Conservation (phyloP, 805 yeast species). For the Hanseniaspora occidentalis region DNA sequence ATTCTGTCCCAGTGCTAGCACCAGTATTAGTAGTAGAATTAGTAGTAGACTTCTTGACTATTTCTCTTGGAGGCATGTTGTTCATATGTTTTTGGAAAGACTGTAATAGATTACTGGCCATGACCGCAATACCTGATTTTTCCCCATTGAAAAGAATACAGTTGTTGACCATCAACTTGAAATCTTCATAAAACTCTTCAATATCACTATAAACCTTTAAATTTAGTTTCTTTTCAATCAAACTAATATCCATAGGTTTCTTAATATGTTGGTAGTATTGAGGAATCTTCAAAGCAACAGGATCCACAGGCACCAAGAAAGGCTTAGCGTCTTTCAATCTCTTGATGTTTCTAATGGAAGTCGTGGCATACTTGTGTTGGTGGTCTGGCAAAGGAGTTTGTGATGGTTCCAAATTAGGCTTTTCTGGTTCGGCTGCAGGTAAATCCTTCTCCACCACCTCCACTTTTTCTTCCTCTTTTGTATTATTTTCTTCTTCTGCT, state of each 20-base stretch:
- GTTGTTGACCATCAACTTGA: conserved; percentile 73
- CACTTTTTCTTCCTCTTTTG: conserved; percentile 4
- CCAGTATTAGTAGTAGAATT: conserved; percentile 11
- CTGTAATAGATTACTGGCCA: conserved; percentile 85
- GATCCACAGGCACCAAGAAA: conserved; percentile 82
- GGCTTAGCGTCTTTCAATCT: conserved; percentile 89
- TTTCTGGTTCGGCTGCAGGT: conserved; percentile 62
- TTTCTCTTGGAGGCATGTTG: conserved; percentile 67
- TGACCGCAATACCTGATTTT: conserved; percentile 69
- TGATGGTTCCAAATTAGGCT: conserved; percentile 60
- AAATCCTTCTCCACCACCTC: conserved; percentile 10
- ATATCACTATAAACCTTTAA: conserved; percentile 62
- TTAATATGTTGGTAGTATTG: conserved; percentile 72
- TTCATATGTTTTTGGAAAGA: conserved; percentile 88
- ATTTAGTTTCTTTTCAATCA: conserved; percentile 71
- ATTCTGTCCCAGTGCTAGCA: conserved; percentile 8
- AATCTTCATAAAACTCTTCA: conserved; percentile 59
- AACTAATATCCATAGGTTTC: conserved; percentile 87
- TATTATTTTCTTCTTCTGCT: conserved; percentile 2
- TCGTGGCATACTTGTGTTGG: conserved; percentile 68
- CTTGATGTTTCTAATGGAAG: conserved; percentile 75
- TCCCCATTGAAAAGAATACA: conserved; percentile 80
- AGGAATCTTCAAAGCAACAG: conserved; percentile 77
- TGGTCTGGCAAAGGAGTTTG: conserved; percentile 62
- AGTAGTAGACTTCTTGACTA: conserved; percentile 16